These are phyloP conservation scores for Periglandula ipomoeae DNA, from an alignment of 2,329 filamentous ascomycete species.

Conservation along the genomic window DNA sequence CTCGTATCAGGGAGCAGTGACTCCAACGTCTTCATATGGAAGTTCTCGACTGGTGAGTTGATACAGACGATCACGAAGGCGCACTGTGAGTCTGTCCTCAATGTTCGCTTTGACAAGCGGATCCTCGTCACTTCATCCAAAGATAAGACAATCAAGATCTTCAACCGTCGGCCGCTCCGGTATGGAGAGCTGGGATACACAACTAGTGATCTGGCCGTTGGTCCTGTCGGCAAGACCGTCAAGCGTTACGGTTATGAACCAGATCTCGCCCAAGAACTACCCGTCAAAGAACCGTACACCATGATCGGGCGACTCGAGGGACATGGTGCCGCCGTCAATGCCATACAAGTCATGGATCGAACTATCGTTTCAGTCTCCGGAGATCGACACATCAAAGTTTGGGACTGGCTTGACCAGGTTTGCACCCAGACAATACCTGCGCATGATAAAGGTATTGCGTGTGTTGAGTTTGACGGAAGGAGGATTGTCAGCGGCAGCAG, in stretches of 20 bases:
- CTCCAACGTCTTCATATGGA: constrained; percentile 83
- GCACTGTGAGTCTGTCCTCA: constrained; percentile 85
- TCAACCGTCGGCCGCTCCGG: constrained; percentile 67
- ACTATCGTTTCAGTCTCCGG: constrained; percentile 93
- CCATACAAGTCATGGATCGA: constrained; percentile 78
- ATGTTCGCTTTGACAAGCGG: constrained; percentile 82
- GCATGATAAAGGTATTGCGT: constrained; percentile 92
- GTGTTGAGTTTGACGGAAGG: constrained; percentile 90
- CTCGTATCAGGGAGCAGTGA: constrained; percentile 96
- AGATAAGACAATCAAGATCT: constrained; percentile 93
- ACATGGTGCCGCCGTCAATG: constrained; percentile 88
- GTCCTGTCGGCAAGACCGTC: constrained; percentile 42
- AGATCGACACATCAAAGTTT: constrained; percentile 87
- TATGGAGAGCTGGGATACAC: constrained; percentile 50
- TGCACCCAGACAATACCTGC: constrained; percentile 74
- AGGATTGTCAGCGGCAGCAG: constrained; percentile 94
- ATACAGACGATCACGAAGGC: constrained; percentile 68
- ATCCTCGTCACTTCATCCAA: constrained; percentile 96
- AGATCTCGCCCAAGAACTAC: constrained; percentile 35
- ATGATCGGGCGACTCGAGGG: constrained; percentile 74
- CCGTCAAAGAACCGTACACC: constrained; percentile 55
- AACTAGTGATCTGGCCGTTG: constrained; percentile 27
- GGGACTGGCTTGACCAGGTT: constrained; percentile 75
- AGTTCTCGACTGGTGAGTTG: constrained; percentile 80
- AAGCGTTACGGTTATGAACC: constrained; percentile 47